Evolutionary conservation across 768 basidiomycete species (phyloP), one percentile per base, ranked within the genome.

Genomic region (Lyophyllum shimeji): DNA sequence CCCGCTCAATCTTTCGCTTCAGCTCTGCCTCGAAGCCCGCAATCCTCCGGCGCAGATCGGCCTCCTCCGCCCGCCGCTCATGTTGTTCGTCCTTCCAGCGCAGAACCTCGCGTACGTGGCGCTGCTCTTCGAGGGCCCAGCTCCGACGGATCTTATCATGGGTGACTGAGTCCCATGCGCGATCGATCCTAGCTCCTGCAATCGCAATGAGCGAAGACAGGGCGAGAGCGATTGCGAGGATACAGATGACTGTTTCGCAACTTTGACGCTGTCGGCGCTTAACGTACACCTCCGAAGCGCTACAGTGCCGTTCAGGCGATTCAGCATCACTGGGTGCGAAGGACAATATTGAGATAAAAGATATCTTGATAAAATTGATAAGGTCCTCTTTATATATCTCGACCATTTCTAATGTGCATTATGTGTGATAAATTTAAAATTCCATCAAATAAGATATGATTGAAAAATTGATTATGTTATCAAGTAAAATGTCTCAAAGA

Each of bases 1-100:
- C 63, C 24, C 44, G 12, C 27, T 57, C 48, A 9, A 47, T 21
- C 34, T 47, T 55, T 8, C 29, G 8, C 27, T 50, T 8, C 31
- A 33, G 33, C 23, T 37, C 48, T 39, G 21, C 27, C 7, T 37
- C 33, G 6, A 50, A 34, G 7, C 31, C 7, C 33, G 37, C 48
- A 9, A 50, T 21, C 33, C 15, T 50, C 20, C 18, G 13, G 7
- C 48, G 48, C 18, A 33, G 23, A 9, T n/a, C 20, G 2, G 7
- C 31, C 31, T 20, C 48, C 33, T 40, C 9, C 39, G 15, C 39
- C 15, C 18, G 17, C n/a, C 39, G 15, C 9, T 40, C 11, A 4
- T 2, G n/a, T 9, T 7, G 5, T 2, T 40, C 17, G 2, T 40
- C 17, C 4, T 18, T n/a, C 39, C 39, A 40, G 2, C 39, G 5